Conservation (phyloP, 2,329 filamentous ascomycete genomes). For the Alternaria viburni region DNA sequence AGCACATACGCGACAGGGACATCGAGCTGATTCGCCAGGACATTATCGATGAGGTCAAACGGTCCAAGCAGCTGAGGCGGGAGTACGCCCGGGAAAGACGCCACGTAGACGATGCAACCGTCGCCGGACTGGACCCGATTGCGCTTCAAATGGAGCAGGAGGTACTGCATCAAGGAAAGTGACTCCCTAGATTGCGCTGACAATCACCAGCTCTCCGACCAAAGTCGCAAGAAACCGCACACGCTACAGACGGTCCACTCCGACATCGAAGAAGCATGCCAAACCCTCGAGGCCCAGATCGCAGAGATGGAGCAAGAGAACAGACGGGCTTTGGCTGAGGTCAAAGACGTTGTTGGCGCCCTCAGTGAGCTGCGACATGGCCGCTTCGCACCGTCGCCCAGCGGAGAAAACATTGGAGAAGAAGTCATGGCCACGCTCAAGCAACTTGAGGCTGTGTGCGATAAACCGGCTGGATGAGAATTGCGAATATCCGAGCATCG, state of each 20-base stretch:
- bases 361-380: constrained; percentile 86
- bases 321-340: constrained; percentile 62
- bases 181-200: constrained; percentile 11
- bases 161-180: constrained; percentile 20
- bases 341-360: constrained; percentile 71
- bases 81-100: constrained; percentile 63
- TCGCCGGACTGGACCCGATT: constrained; percentile 59
- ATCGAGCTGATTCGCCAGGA: constrained; percentile 71
- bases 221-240: constrained; percentile 59
- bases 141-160: constrained; percentile 65
- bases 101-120: constrained; percentile 63
- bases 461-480: constrained; percentile 27
- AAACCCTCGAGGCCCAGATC: constrained; percentile 72
- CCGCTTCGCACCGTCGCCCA: constrained; percentile 61
- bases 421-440: constrained; percentile 72
- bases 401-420: constrained; percentile 65
- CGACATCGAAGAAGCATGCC: constrained; percentile 71
- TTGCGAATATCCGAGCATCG: not conserved
- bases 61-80: constrained; percentile 64
- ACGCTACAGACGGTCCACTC: constrained; percentile 69
- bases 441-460: constrained; percentile 68
- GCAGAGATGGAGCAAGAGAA: constrained; percentile 70
- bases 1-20: constrained; percentile 72
- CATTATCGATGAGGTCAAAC: constrained; percentile 69
- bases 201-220: constrained; percentile 61